A percentile compares a stretch with the other conserved stretches of the same genome.
Evolutionary conservation across 2,329 filamentous ascomycete genomes (phyloP).

Genomic region (Phyllosticta citriasiana): DNA sequence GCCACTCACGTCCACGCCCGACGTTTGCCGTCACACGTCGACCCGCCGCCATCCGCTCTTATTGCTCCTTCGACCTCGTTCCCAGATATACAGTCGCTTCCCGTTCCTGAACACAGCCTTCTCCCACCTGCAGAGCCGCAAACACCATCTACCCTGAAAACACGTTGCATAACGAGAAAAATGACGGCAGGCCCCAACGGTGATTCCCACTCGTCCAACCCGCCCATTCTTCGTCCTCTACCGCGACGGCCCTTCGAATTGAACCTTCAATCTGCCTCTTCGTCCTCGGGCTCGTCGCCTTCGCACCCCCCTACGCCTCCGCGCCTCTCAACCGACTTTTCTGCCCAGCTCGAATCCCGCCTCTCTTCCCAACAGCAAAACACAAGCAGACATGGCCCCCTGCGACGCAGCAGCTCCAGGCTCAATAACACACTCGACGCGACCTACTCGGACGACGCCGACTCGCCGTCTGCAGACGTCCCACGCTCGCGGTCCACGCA

Average conservation of each 20-base stretch:
- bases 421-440: conserved; percentile 19
- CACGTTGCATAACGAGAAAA: not conserved
- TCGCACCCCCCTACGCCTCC: conserved; percentile 15
- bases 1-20: not conserved
- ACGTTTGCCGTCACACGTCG: not conserved
- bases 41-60: not conserved
- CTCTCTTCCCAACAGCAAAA: not conserved
- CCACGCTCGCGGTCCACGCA: conserved; percentile 64
- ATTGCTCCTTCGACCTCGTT: not conserved
- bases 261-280: conserved; percentile 1
- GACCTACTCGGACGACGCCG: conserved; percentile 15
- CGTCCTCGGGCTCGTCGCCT: conserved; percentile 14
- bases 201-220: not conserved
- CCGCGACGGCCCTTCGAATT: conserved; percentile 26
- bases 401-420: not conserved
- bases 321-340: not conserved
- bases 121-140: not conserved
- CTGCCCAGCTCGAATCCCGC: conserved; percentile 2
- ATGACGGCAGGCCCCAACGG: conserved; percentile 1
- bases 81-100: not conserved
- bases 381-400: not conserved
- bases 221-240: conserved; percentile 27
- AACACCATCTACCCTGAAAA: not conserved
- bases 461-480: conserved; percentile 26
- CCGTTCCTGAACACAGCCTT: not conserved